Percentiles rank a stretch among this genome's conserved stretches.
phyloP scores from a whole-genome alignment of 164 flowering plant species.

The Macadamia tetraphylla region DNA sequence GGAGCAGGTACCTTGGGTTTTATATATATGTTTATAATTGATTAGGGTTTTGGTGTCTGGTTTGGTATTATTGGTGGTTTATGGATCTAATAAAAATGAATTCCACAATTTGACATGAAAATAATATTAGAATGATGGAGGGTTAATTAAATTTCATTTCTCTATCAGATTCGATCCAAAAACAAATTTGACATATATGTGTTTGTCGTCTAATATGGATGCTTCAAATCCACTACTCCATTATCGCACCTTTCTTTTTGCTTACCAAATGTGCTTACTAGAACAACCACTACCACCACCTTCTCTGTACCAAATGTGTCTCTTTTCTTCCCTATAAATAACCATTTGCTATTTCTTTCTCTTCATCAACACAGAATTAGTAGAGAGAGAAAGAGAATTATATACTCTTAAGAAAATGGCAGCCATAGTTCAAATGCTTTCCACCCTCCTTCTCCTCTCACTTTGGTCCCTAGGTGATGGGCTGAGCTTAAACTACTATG shows the following conservation, averaged over 20 bases:
- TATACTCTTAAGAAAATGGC: conserved; percentile 19
- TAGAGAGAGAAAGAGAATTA: neutral
- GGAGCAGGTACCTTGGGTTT: too few relatives aligned
- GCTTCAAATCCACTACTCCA: conserved; percentile 12
- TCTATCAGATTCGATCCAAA: too few relatives aligned
- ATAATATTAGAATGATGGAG: too few relatives aligned
- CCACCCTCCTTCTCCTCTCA: conserved; percentile 19
- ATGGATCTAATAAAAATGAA: too few relatives aligned
- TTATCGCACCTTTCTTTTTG: neutral
- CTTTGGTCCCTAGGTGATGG: conserved; percentile 25
- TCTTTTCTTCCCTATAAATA: conserved; percentile 13
- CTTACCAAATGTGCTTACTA: conserved; percentile 16
- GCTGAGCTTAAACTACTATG: conserved; percentile 58
- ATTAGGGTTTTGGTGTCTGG: too few relatives aligned
- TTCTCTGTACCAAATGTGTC: neutral
- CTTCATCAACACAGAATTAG: neutral
- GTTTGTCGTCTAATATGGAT: conserved; percentile 5
- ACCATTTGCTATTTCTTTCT: neutral
- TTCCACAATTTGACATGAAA: too few relatives aligned
- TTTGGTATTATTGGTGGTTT: too few relatives aligned
- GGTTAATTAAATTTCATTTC: too few relatives aligned
- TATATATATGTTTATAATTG: too few relatives aligned
- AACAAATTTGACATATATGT: too few relatives aligned
- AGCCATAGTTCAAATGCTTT: conserved; percentile 19
- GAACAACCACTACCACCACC: conserved; percentile 9